Base-by-base conservation (phyloP, 2,329 filamentous ascomycete species). In the Xylariaceae sp. region DNA sequence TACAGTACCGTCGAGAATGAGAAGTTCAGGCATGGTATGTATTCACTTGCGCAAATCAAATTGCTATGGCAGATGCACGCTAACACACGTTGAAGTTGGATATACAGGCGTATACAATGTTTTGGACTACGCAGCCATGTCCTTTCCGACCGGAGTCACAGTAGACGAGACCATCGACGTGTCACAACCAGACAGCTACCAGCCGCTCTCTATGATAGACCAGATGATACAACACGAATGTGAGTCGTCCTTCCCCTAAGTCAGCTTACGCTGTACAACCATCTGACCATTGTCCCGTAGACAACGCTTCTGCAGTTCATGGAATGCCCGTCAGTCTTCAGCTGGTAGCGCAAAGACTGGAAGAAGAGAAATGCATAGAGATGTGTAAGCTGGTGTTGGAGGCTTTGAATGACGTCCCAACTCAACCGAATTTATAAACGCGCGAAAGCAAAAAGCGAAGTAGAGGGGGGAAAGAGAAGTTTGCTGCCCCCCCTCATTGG, bases 31-130 rank as follows among this genome's bases (percentile, higher is more conserved):
- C 73, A 78, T 36, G 70, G 74, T 74, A 42, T 60, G 72, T 63
- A 17, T 11, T 19, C 14, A 11, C 10, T 1, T 10, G 1, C 1
- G 11, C 2, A 17, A 36, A n/a, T 42, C 41, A 9, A 16, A 19
- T 38, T 42, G 14, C 10, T 13, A 17, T 43, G 16, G n/a, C 18
- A n/a, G 17, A n/a, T 19, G 33, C 12, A 14, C 14, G 40, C 57
- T 57, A n/a, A 57, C 19, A 10, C 16, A 33, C 5, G 2, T 1
- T 4, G 31, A 38, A 77, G 76, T 79, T 45, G 75, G 69, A 2
- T 79, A 78, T 51, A 79, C 76, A 0, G 75, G 75, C 3, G 75
- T 79, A 0, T 79, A 66, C 60, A 79, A 79, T 43, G 68, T 79
- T 0, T 58, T 79, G 1, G 76, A 79, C 60, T 78, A 78, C 51